Conservation (phyloP, 2,329 filamentous ascomycete species). For the Fusarium musae region DNA sequence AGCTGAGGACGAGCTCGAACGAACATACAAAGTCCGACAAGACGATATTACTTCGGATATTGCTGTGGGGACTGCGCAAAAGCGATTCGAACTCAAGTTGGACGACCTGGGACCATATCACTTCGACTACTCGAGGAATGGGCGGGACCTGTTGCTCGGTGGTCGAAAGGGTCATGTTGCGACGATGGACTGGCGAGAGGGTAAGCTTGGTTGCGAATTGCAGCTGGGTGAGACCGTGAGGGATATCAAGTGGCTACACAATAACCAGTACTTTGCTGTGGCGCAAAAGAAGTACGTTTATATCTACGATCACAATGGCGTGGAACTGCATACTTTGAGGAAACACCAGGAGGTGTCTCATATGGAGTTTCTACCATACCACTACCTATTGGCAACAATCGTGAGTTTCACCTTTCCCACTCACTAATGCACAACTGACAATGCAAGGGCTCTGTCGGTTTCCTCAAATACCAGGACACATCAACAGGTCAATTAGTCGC, state of each 20-base stretch:
- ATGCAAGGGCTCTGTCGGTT: constrained; percentile 76
- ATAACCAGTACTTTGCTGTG: constrained; percentile 93
- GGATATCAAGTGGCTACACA: constrained; percentile 92
- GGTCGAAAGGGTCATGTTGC: constrained; percentile 95
- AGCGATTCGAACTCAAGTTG: constrained; percentile 89
- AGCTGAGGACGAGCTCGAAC: constrained; percentile 86
- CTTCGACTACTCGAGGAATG: constrained; percentile 90
- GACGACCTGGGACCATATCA: constrained; percentile 86
- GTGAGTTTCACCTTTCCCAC: constrained; percentile 58
- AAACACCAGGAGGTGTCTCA: constrained; percentile 92
- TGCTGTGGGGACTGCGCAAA: constrained; percentile 86
- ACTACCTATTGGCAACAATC: constrained; percentile 90
- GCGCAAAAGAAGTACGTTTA: constrained; percentile 97
- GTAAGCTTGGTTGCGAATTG: constrained; percentile 89
- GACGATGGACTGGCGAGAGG: constrained; percentile 95
- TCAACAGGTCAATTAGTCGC: constrained; percentile 90
- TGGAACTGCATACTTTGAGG: constrained; percentile 90
- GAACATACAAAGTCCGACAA: constrained; percentile 92
- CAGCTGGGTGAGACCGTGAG: constrained; percentile 91
- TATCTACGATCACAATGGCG: constrained; percentile 91
- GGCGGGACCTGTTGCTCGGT: constrained; percentile 83
- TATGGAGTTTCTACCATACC: constrained; percentile 96
- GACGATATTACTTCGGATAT: constrained; percentile 82
- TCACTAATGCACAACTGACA: constrained; percentile 18
- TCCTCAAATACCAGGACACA: constrained; percentile 93